These are phyloP conservation scores for Neofusicoccum laricinum DNA, from an alignment of 2,329 filamentous ascomycete species.

Conservation along the genomic window DNA sequence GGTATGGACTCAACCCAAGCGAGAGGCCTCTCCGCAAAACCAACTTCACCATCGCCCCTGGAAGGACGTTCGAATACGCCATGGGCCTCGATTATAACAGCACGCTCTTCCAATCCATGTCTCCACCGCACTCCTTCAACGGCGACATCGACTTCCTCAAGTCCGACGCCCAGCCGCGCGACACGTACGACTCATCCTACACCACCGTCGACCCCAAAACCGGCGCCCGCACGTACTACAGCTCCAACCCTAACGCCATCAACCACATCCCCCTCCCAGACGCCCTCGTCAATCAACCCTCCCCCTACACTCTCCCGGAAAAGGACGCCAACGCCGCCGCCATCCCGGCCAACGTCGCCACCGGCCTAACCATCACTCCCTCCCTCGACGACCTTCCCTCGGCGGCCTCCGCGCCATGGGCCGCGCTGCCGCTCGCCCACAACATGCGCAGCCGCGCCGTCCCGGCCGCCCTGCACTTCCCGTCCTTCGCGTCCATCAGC, in stretches of 20 bases:
- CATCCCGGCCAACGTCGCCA: slow-evolving; percentile 39
- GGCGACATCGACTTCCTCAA: slow-evolving; percentile 8
- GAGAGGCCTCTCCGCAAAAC: neutral
- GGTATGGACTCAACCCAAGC: neutral
- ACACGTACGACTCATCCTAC: slow-evolving; percentile 7
- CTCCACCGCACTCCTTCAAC: slow-evolving; percentile 14
- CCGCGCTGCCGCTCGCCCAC: slow-evolving; percentile 43
- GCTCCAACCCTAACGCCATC: neutral
- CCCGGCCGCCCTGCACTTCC: slow-evolving; percentile 43
- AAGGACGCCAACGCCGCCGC: slow-evolving; percentile 29
- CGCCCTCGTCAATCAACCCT: slow-evolving; percentile 32
- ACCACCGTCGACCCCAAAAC: slow-evolving; percentile 5
- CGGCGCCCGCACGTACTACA: neutral
- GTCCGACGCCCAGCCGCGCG: neutral
- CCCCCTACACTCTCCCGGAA: slow-evolving; percentile 34
- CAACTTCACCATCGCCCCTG: slow-evolving; percentile 28
- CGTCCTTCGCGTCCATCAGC: neutral
- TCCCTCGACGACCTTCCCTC: slow-evolving; percentile 43
- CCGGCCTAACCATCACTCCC: slow-evolving; percentile 26
- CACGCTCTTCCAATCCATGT: slow-evolving; percentile 39
- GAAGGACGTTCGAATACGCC: slow-evolving; percentile 47
- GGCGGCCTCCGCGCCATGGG: slow-evolving; percentile 41
- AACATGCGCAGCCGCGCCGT: slow-evolving; percentile 49
- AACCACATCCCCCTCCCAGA: neutral
- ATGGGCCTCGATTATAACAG: slow-evolving; percentile 54